Conservation (phyloP, 208 protist genomes). For the Novymonas esmeraldas region DNA sequence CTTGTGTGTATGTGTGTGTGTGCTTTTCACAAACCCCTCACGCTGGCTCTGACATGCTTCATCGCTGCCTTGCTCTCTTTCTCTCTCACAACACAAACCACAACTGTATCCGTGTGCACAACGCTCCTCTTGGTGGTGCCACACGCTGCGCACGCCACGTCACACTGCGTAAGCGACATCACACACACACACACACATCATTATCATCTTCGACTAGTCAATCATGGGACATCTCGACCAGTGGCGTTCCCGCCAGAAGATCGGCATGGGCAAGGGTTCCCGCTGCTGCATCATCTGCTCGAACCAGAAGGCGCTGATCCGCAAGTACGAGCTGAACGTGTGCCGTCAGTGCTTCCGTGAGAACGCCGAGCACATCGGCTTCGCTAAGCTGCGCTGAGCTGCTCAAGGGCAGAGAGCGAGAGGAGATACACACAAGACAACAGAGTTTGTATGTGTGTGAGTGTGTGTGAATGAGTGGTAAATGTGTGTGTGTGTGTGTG, state of each 20-base stretch:
- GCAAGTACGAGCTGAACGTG: constrained; percentile 95
- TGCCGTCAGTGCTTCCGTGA: constrained; percentile 96
- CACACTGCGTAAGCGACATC: too few species aligned
- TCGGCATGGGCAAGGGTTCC: constrained; percentile 90
- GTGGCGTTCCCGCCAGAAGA: constrained; percentile 93
- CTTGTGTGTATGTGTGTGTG: too few species aligned
- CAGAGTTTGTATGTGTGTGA: neutral
- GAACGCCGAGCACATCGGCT: constrained; percentile 91
- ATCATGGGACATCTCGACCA: constrained; percentile 92
- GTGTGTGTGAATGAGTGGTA: neutral
- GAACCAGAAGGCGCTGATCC: constrained; percentile 93
- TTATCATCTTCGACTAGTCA: too few species aligned
- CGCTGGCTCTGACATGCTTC: too few species aligned
- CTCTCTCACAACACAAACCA: neutral
- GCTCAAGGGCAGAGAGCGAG: neutral
- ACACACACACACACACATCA: constrained; percentile 9
- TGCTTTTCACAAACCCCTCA: too few species aligned
- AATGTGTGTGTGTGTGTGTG: neutral
- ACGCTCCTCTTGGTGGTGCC: too few species aligned
- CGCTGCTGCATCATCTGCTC: constrained; percentile 92
- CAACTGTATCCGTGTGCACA: too few species aligned
- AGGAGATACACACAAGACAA: neutral
- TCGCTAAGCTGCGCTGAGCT: constrained; percentile 87
- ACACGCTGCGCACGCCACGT: too few species aligned
- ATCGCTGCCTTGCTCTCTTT: too few species aligned